phyloP scores from a whole-genome alignment of 306 rosid genomes.

The Vicia sativa region DNA sequence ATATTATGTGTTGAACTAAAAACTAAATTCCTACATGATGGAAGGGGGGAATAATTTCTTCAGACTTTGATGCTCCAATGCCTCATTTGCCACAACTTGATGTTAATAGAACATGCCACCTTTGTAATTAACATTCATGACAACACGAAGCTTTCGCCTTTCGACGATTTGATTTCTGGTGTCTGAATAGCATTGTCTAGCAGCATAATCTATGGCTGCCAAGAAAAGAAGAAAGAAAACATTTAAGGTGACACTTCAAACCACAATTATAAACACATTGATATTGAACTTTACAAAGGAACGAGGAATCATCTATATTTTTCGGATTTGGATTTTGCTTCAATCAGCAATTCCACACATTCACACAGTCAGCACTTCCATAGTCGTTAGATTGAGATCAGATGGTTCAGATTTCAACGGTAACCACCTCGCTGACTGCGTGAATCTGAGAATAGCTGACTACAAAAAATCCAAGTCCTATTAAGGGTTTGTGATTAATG shows the following conservation, averaged over 20 bases:
- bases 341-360: neutral
- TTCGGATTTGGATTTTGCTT: neutral
- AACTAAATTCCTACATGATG: conserved; percentile 45
- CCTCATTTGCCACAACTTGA: conserved; percentile 35
- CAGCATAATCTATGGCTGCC: conserved; percentile 42
- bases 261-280: conserved; percentile 1
- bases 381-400: neutral
- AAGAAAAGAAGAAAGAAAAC: neutral
- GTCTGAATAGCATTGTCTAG: conserved; percentile 26
- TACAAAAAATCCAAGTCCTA: too few species aligned
- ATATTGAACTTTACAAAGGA: neutral
- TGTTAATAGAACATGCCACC: conserved; percentile 19
- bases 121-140: conserved; percentile 34
- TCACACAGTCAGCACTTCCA: neutral
- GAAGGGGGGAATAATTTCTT: conserved; percentile 32
- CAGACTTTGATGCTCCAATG: conserved; percentile 34
- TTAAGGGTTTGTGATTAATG: neutral
- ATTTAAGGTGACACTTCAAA: neutral
- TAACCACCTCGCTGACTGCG: too few species aligned
- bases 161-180: conserved; percentile 26
- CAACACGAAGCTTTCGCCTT: conserved; percentile 27
- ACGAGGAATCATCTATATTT: neutral
- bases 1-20: conserved; percentile 50
- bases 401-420: neutral
- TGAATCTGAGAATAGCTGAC: too few species aligned